Evolutionary conservation across 139 green algal species (phyloP), one percentile per base, ranked within the genome.

Genomic region (Coccomyxa sp.): DNA sequence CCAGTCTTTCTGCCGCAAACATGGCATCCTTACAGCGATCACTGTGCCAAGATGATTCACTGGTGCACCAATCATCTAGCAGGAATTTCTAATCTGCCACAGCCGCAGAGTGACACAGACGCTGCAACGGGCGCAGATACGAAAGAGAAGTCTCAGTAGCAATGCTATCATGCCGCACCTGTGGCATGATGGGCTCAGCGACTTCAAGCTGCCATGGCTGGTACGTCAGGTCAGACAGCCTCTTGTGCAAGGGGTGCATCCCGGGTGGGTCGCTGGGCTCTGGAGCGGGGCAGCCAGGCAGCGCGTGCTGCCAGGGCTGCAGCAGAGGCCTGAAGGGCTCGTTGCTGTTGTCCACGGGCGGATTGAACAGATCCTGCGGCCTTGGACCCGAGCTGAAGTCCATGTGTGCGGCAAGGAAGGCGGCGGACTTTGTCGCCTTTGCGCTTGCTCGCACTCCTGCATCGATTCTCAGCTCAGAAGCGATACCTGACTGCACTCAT

Each of bases 331-430:
- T 38, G 54, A 86, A 94, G 39, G 86, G 86, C 27, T 31, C 73
- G 37, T 91, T 86, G 70, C 64, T 79, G 86, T 95, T 95, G 83
- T 95, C 90, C 6, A 90, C 75, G 1, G 77, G 72, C 8, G 83
- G 80, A 0, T 75, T 35, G 72, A 95, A 95, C 0, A 7, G 18
- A 33, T 90, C 84, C 82, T 95, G 91, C 27, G 86, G 84, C 1
- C 73, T 69, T 5, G 29, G 64, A 31, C 64, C 64, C 2, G 27
- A 64, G 50, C 50, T 64, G 50, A 64, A 18, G 27, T 64, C 50
- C 50, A 22, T 64, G 50, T 64, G 50, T 22, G 50, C 50, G 50
- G 50, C 50, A 18, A 22, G 18, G 27, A 64, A 64, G 50, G 50
- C 50, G 50, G 18, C 27, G 18, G 50, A 18, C 18, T 22, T 64